These are phyloP conservation scores for Linanthus parryae DNA, from an alignment of 148 eudicot species.

Conservation along the genomic window DNA sequence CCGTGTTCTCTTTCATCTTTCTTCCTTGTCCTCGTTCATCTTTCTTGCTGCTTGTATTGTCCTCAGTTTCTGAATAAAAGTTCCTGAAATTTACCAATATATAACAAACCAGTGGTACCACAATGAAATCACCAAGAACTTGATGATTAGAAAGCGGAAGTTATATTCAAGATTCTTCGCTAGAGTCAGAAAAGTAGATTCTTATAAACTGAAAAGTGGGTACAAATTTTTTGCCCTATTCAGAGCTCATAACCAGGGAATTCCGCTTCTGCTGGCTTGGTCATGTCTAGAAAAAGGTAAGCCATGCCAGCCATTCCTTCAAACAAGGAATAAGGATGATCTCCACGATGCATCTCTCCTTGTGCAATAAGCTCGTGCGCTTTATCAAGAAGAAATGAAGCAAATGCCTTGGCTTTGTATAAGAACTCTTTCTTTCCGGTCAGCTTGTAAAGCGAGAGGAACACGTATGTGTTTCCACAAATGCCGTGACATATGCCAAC, in stretches of 20 bases:
- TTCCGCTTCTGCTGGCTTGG: constrained; percentile 39
- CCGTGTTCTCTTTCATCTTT: too few species aligned
- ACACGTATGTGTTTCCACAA: constrained; percentile 57
- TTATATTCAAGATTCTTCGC: too few species aligned
- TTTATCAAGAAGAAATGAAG: constrained; percentile 45
- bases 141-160: too few species aligned
- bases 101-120: too few species aligned
- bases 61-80: too few species aligned
- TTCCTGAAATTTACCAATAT: too few species aligned
- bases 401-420: constrained; percentile 64
- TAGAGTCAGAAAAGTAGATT: too few species aligned
- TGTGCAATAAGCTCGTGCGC: constrained; percentile 40
- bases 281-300: constrained; percentile 60
- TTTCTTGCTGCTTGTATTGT: too few species aligned
- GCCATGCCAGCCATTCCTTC: constrained; percentile 77
- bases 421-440: constrained; percentile 38
- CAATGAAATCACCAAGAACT: too few species aligned
- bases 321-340: constrained; percentile 53
- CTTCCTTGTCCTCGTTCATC: too few species aligned
- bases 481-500: constrained; percentile 70
- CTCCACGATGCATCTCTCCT: constrained; percentile 61
- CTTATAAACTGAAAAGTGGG: too few species aligned
- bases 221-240: neutral
- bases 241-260: constrained; percentile 67
- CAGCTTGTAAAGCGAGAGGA: constrained; percentile 43